Conservation (phyloP, 495 filamentous ascomycete species). For the Neurospora tetrasperma region DNA sequence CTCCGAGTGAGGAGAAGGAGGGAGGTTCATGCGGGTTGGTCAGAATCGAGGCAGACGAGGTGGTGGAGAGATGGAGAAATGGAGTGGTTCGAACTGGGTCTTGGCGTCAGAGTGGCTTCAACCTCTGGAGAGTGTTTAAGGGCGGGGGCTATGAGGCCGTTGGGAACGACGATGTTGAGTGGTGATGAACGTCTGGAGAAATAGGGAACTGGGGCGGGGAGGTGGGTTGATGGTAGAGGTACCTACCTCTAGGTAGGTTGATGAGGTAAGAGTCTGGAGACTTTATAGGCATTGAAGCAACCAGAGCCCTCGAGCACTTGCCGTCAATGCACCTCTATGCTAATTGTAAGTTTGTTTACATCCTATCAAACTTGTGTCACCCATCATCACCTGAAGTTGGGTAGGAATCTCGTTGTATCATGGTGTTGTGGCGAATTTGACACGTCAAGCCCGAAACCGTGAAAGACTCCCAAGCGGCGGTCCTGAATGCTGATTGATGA, state of each 20-base stretch:
- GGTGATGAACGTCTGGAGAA: neutral
- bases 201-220: neutral
- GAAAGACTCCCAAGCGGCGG: neutral
- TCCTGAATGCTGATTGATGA: no score
- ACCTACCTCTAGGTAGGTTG: neutral
- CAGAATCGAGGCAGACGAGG: neutral
- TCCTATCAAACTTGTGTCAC: neutral
- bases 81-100: neutral
- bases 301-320: neutral
- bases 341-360: neutral
- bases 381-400: neutral
- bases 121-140: neutral
- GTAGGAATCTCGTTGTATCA: neutral
- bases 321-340: no score
- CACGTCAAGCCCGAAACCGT: neutral
- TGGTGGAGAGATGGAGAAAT: neutral
- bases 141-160: neutral
- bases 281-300: neutral
- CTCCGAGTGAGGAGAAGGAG: neutral
- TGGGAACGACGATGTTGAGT: neutral
- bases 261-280: neutral
- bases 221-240: neutral
- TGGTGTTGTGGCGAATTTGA: neutral
- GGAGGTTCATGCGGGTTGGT: neutral
- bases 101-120: neutral